A percentile compares a stretch with the other conserved stretches of the same genome.
Conservation (phyloP, 768 basidiomycete genomes). For the Panaeolus cyanescens region DNA sequence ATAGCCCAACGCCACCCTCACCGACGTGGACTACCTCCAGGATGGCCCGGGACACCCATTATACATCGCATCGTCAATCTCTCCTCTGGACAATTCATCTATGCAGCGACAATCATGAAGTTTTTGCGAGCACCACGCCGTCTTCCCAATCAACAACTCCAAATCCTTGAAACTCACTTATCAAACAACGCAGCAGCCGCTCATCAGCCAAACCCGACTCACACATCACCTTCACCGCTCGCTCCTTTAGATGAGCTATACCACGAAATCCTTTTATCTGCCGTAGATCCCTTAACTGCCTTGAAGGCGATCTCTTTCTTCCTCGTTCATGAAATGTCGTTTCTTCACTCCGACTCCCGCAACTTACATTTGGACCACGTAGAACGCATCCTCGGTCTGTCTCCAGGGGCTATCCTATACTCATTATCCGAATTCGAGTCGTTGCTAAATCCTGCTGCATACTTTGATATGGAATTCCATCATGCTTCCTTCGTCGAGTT, state of each 20-base stretch:
- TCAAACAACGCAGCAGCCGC: not conserved
- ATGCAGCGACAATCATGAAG: constrained; percentile 13
- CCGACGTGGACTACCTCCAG: not conserved
- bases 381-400: not conserved
- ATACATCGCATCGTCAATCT: not conserved
- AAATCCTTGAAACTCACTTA: not conserved
- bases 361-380: not conserved
- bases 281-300: not conserved
- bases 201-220: not conserved
- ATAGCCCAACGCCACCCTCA: not conserved
- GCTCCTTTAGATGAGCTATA: not conserved
- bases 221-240: not conserved
- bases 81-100: constrained; percentile 15
- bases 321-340: not conserved
- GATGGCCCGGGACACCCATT: not conserved
- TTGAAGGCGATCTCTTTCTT: not conserved
- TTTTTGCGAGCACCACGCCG: not conserved
- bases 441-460: not conserved
- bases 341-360: not conserved
- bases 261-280: not conserved
- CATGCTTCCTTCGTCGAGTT: not conserved
- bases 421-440: not conserved
- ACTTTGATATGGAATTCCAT: not conserved
- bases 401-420: not conserved
- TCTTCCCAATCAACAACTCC: not conserved